Evolutionary conservation across 1,284 basidiomycete species (phyloP), one percentile per base, ranked within the genome.

Genomic region (Leccinum solheimii): DNA sequence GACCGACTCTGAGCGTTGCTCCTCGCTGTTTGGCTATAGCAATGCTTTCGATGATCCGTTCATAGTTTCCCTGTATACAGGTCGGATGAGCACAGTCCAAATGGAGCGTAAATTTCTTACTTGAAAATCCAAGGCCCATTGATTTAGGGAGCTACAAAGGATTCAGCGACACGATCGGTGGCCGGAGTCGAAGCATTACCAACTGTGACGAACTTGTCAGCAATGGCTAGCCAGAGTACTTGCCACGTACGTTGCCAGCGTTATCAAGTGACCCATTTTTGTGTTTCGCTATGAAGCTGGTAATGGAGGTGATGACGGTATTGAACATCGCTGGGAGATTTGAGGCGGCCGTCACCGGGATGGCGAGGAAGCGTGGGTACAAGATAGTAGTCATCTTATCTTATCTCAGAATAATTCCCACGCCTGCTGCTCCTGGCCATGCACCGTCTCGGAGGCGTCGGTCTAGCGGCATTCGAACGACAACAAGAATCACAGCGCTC

Each of bases 71-170:
- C 92, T 95, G 21, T n/a, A 56, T 9, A 10, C n/a, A 16, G 10
- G 23, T 51, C 54, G 19, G 53, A 36, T 45, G 7, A 59, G 23
- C 3, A 13, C 2, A 38, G 6, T n/a, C 8, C 8, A 55, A 8
- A 1, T 7, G 11, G 23, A 7, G 0, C 21, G 55, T 21, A 6
- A 27, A 40, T 26, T 11, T 36, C 48, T 55, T 71, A 88, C 94
- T 78, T 95, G 86, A 67, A 97, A 98, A 75, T 97, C 96, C 50
- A 98, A 79, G 8, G 96, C 92, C 94, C 96, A 98, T 79, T 98
- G 96, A 73, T 97, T 97, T 55, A 98, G 82, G 23, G 94, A 95
- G 74, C 94, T 96, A 65, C 2, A 36, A 11, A 57, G 19, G 51
- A 58, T 70, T 70, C 40, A 73, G 61, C 56, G n/a, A 45, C 40